Base-by-base conservation (phyloP, 163 green algal genomes). In the Coccomyxa subellipsoidea region DNA sequence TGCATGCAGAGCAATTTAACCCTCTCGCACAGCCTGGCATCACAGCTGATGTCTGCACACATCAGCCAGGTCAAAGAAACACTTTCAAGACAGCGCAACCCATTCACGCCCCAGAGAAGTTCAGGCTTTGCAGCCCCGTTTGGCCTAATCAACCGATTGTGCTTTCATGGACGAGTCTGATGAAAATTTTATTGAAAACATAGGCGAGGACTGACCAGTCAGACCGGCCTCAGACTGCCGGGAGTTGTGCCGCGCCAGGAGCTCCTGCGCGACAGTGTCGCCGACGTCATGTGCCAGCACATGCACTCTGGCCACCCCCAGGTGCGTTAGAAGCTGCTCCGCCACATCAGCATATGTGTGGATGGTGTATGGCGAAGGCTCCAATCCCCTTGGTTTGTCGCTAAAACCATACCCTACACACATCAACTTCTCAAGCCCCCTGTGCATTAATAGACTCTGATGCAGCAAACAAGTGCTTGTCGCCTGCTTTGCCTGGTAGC, bases 251-350 rank as follows among this genome's bases (percentile, higher is more conserved):
- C 79, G 59, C 36, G 79, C 79, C 36, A 82, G 27, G 32, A 82
- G 29, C 27, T 82, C 79, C 66, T 82, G 79, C 38, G 79, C 79
- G 25, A 82, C 79, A 47, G 79, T 82, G 29, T 82, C 79, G 8
- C 79, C 79, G 2, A 82, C 34, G 25, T 82, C 79, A 53, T 82
- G 79, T 47, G 79, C 79, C 66, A 82, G 37, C 36, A 82, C 66
- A 72, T 82, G 79, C 36, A 77, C 59, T 34, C n/a, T 39, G 7
- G 32, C 29, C 12, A 82, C n/a, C 32, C 18, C 79, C 34, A 82
- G 79, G 37, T 82, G 38, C 27, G 66, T 32, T 59, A 82, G 23
- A 35, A 82, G 54, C 25, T 59, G 37, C 37, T 82, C 79, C 53
- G 32, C 69, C 36, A 82, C 37, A 78, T 82, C 79, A 70, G 79